phyloP scores from a whole-genome alignment of 768 basidiomycete species.

The Chalciporus piperatus region DNA sequence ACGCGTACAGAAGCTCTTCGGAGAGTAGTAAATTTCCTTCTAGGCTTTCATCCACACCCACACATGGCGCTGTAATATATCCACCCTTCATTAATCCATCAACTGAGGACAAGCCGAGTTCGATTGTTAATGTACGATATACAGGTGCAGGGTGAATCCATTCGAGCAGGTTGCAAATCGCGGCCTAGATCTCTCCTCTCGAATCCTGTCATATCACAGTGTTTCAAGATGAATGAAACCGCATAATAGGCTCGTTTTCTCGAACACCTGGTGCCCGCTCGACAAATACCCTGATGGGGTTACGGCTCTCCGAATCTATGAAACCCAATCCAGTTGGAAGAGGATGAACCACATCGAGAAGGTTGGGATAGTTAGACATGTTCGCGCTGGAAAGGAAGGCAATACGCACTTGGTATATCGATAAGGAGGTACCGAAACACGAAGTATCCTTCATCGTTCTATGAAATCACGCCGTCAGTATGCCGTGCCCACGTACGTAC shows the following conservation, averaged over 20 bases:
- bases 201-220: slow-evolving; percentile 8
- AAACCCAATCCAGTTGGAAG: slow-evolving; percentile 9
- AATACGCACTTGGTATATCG: slow-evolving; percentile 70
- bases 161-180: slow-evolving; percentile 13
- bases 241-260: slow-evolving; percentile 69
- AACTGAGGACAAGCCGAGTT: slow-evolving; percentile 22
- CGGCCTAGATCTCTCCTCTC: slow-evolving; percentile 9
- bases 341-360: slow-evolving; percentile 4
- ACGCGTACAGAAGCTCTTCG: slow-evolving; percentile 94
- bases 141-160: slow-evolving; percentile 16
- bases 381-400: slow-evolving; percentile 18
- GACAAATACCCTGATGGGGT: slow-evolving; percentile 66
- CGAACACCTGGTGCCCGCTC: slow-evolving; percentile 63
- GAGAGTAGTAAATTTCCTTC: slow-evolving; percentile 56
- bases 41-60: slow-evolving; percentile 10
- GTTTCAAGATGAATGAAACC: slow-evolving; percentile 49
- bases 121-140: slow-evolving; percentile 26
- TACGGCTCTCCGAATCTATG: slow-evolving; percentile 59
- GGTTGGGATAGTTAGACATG: background rate
- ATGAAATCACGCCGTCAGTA: slow-evolving; percentile 12
- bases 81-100: slow-evolving; percentile 6
- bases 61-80: slow-evolving; percentile 6
- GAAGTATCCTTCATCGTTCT: slow-evolving; percentile 79
- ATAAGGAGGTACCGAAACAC: slow-evolving; percentile 74
- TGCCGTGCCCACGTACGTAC: slow-evolving; percentile 3